These are phyloP conservation scores for Wolfiporia cocos DNA, from an alignment of 1,284 basidiomycete species.

Conservation along the genomic window DNA sequence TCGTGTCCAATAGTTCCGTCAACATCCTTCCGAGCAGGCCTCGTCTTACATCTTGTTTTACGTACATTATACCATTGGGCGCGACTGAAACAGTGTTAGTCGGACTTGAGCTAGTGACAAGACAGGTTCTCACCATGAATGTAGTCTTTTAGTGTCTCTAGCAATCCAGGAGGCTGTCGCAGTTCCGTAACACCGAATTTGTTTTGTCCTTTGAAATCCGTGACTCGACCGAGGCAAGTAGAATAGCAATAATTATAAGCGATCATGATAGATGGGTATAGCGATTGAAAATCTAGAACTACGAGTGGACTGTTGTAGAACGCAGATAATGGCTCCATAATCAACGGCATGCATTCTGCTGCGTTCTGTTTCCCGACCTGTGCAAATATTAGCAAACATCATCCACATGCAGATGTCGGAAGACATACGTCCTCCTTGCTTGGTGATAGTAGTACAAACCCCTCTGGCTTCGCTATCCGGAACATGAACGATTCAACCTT, in stretches of 20 bases:
- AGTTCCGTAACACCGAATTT: constrained; percentile 86
- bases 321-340: constrained; percentile 91
- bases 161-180: constrained; percentile 62
- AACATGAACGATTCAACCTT: constrained; percentile 99
- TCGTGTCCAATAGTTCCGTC: constrained; percentile 88
- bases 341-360: constrained; percentile 89
- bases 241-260: constrained; percentile 98
- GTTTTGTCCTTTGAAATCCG: constrained; percentile 79
- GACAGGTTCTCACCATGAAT: constrained; percentile 51
- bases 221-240: constrained; percentile 89
- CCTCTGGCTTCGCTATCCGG: constrained; percentile 96
- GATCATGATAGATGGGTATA: constrained; percentile 98
- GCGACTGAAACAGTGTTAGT: constrained; percentile 51
- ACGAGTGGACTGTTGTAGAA: constrained; percentile 91
- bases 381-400: constrained; percentile 3
- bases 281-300: constrained; percentile 92
- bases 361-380: constrained; percentile 98
- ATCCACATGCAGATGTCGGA: constrained; percentile 1
- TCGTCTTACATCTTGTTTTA: constrained; percentile 80
- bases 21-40: constrained; percentile 91
- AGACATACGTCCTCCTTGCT: constrained; percentile 71
- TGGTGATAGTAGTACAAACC: constrained; percentile 83
- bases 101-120: background rate
- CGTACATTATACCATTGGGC: constrained; percentile 93
- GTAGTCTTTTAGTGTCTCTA: constrained; percentile 67